phyloP scores from a whole-genome alignment of 345 rosid species.

The Lepidium didymum region DNA sequence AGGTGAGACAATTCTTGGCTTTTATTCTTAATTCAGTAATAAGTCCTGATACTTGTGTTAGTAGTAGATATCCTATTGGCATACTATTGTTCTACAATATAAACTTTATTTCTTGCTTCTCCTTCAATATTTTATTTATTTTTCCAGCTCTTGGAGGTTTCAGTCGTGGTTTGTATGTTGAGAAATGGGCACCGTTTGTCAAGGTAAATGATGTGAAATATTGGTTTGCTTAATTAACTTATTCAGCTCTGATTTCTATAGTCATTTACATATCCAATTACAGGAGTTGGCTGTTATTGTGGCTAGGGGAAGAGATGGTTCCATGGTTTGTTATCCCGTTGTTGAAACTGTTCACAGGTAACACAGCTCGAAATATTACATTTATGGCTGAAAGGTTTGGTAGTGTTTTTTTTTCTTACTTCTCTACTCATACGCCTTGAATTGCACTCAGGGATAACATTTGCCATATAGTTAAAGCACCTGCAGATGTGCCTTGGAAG shows the following conservation, averaged over 20 bases:
- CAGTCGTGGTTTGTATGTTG: constrained; percentile 69
- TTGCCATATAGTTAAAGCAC: constrained; percentile 93
- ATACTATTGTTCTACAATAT: not conserved
- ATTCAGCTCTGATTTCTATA: not conserved
- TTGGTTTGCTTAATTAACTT: not conserved
- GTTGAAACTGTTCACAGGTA: constrained; percentile 97
- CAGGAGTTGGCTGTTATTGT: constrained; percentile 93
- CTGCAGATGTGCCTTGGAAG: constrained; percentile 80
- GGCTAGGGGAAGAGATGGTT: constrained; percentile 83
- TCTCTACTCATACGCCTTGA: constrained; percentile 14
- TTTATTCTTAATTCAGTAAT: not conserved
- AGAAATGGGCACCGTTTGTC: constrained; percentile 90
- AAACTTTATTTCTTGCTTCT: not conserved
- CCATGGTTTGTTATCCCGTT: constrained; percentile 79
- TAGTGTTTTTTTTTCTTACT: not conserved
- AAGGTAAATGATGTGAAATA: constrained; percentile 39
- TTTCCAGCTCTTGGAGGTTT: constrained; percentile 82
- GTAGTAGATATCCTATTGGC: not conserved
- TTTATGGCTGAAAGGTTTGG: not conserved
- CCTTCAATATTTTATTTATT: not conserved
- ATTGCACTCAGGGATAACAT: constrained; percentile 67
- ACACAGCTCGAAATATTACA: not conserved
- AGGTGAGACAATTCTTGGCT: not conserved
- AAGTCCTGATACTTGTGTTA: not conserved
- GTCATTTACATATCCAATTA: not conserved